Conservation (phyloP, 2,329 filamentous ascomycete genomes). For the Cercospora zeina region DNA sequence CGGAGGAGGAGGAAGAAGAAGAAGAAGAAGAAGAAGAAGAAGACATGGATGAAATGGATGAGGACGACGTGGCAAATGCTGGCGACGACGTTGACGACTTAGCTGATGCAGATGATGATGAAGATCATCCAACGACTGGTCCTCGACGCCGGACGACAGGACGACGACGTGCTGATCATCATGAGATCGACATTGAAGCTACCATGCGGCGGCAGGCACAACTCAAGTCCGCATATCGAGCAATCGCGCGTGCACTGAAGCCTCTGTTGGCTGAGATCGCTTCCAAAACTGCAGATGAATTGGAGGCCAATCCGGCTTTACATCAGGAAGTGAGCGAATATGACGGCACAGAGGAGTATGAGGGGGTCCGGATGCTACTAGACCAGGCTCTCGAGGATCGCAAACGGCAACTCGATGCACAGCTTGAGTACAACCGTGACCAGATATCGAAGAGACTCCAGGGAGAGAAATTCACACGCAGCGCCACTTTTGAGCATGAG, state of each 20-base stretch:
- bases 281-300: constrained; percentile 58
- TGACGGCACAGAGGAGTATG: constrained; percentile 47
- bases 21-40: too few relatives aligned
- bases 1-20: too few relatives aligned
- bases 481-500: constrained; percentile 38
- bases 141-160: constrained; percentile 36
- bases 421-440: constrained; percentile 42
- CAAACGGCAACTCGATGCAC: constrained; percentile 43
- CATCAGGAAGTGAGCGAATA: constrained; percentile 59
- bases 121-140: constrained; percentile 26
- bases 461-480: constrained; percentile 44
- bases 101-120: constrained; percentile 34
- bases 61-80: constrained; percentile 23
- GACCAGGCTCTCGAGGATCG: constrained; percentile 48
- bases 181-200: constrained; percentile 49
- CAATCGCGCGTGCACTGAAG: constrained; percentile 63
- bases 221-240: constrained; percentile 65
- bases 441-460: constrained; percentile 42
- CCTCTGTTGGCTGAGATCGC: constrained; percentile 66
- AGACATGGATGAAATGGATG: constrained; percentile 26
- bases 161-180: constrained; percentile 51
- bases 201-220: constrained; percentile 61
- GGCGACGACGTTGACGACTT: constrained; percentile 31
- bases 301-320: constrained; percentile 56
- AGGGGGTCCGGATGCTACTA: constrained; percentile 47